These are phyloP conservation scores for Leavenworthia alabamica DNA, from an alignment of 345 rosid genomes.

Conservation along the genomic window DNA sequence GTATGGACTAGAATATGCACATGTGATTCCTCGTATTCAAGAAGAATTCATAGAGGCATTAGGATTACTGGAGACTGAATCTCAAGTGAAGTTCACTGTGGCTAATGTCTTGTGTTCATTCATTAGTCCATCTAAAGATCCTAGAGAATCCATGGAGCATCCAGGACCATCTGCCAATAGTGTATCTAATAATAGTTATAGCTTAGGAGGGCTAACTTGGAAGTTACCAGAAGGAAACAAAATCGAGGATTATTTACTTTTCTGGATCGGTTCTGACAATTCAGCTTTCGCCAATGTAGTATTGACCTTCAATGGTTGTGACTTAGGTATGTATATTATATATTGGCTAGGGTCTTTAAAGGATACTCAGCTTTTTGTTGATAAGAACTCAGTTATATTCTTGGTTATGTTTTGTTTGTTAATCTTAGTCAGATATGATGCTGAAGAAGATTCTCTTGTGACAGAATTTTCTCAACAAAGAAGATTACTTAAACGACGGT, in stretches of 20 bases:
- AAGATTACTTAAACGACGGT: constrained; percentile 84
- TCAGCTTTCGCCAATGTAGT: constrained; percentile 81
- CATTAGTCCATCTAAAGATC: constrained; percentile 43
- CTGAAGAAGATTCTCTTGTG: constrained; percentile 47
- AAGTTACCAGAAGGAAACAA: constrained; percentile 49
- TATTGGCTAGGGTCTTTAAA: no score
- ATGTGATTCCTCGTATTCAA: constrained; percentile 46
- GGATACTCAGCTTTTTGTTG: no score
- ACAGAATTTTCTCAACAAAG: constrained; percentile 71
- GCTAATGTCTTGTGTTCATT: constrained; percentile 52
- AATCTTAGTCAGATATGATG: constrained; percentile 85
- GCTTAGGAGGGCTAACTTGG: constrained; percentile 79
- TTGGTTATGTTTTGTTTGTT: constrained; percentile 26
- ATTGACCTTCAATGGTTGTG: constrained; percentile 70
- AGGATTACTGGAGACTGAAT: constrained; percentile 13
- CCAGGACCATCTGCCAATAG: constrained; percentile 18
- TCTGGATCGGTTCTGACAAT: constrained; percentile 74
- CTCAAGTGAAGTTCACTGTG: constrained; percentile 34
- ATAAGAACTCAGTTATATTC: no score
- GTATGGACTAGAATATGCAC: constrained; percentile 79
- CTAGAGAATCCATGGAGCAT: constrained; percentile 29
- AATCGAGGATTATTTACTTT: constrained; percentile 63
- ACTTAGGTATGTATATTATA: constrained; percentile 49
- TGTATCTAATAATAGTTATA: constrained; percentile 30
- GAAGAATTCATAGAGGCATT: constrained; percentile 39